Conservation (phyloP, 108 stramenopile species). For the Epipyxis sp. region DNA sequence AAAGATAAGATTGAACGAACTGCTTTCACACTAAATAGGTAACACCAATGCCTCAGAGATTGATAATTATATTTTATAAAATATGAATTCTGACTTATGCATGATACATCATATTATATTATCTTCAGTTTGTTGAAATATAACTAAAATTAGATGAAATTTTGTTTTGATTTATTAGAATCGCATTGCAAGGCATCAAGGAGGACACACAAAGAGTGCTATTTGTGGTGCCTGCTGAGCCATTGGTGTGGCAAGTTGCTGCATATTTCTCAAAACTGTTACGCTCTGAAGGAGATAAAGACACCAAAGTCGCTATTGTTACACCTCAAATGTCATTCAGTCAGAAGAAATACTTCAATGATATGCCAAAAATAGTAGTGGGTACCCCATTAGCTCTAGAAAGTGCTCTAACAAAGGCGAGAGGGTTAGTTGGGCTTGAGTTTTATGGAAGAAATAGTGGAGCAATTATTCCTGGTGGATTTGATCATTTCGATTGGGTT, state of each 20-base stretch:
- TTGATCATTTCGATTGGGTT: constrained; percentile 89
- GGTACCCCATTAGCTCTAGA: constrained; percentile 95
- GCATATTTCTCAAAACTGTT: constrained; percentile 90
- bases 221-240: constrained; percentile 97
- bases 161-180: background rate
- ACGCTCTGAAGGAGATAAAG: background rate
- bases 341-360: constrained; percentile 50
- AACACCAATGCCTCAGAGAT: too few relatives aligned
- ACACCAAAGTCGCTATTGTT: constrained; percentile 43
- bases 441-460: background rate
- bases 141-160: background rate
- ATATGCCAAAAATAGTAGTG: constrained; percentile 74
- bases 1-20: too few relatives aligned
- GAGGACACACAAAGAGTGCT: constrained; percentile 57
- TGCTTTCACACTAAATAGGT: too few relatives aligned
- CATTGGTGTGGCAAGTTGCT: constrained; percentile 99
- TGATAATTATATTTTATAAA: too few relatives aligned
- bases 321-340: constrained; percentile 55
- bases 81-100: too few relatives aligned
- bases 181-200: constrained; percentile 39
- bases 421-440: constrained; percentile 64
- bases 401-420: constrained; percentile 81
- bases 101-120: too few relatives aligned
- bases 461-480: constrained; percentile 76
- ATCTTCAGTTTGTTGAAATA: background rate